A percentile compares a stretch with the other conserved stretches of the same genome.
These are phyloP conservation scores for Brassica cretica DNA, from an alignment of 345 rosid species.

Conservation along the genomic window DNA sequence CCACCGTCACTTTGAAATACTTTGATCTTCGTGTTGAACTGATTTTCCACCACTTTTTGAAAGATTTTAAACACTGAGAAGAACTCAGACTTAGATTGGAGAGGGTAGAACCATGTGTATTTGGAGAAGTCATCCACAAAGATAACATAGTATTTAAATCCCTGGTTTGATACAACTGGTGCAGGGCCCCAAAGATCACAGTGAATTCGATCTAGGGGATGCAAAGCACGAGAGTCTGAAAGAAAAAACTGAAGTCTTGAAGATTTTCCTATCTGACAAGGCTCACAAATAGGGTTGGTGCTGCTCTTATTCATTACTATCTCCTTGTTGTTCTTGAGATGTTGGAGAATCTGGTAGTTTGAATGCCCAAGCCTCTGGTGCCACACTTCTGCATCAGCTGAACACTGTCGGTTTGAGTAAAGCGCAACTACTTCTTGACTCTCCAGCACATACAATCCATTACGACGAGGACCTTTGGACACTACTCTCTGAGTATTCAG, in stretches of 20 bases:
- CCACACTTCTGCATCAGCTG: background rate
- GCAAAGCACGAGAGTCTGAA: background rate
- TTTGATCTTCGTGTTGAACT: background rate
- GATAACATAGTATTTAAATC: background rate
- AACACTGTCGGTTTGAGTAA: background rate
- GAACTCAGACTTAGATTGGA: background rate
- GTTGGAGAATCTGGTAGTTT: background rate
- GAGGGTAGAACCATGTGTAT: background rate
- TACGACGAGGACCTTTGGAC: background rate
- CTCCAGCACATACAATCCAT: background rate
- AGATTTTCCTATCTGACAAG: background rate
- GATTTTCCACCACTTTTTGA: background rate
- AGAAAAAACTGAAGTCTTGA: background rate
- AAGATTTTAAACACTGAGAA: background rate
- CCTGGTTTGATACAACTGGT: background rate
- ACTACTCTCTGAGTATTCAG: background rate
- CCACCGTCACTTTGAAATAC: background rate
- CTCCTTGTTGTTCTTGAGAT: background rate
- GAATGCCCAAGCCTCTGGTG: background rate
- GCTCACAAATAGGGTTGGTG: background rate
- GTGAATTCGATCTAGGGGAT: background rate
- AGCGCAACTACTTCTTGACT: background rate
- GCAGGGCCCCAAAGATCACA: background rate
- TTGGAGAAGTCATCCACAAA: background rate
- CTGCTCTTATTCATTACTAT: background rate